These are phyloP conservation scores for Claviceps fusiformis DNA, from an alignment of 2,329 filamentous ascomycete species.

Conservation along the genomic window DNA sequence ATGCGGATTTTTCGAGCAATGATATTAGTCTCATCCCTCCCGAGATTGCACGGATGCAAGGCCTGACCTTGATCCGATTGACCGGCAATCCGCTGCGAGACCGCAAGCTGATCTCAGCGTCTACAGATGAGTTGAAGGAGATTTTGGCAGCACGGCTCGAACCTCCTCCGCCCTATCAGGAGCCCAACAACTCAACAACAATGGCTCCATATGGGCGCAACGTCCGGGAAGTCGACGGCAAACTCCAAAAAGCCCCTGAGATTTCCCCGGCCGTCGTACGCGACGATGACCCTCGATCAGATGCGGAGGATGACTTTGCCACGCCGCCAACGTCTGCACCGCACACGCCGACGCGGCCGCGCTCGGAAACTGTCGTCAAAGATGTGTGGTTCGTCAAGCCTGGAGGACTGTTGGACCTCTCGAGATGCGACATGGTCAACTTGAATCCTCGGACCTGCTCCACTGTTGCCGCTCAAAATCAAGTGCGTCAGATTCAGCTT, in stretches of 20 bases:
- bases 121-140: slow-evolving; percentile 68
- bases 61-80: slow-evolving; percentile 58
- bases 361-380: slow-evolving; percentile 32
- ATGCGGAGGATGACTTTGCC: slow-evolving; percentile 39
- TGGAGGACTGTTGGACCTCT: slow-evolving; percentile 56
- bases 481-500: slow-evolving; percentile 47
- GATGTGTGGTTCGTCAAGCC: slow-evolving; percentile 40
- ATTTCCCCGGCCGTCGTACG: slow-evolving; percentile 13
- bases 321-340: slow-evolving; percentile 43
- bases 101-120: slow-evolving; percentile 70
- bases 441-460: slow-evolving; percentile 45
- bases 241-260: neutral
- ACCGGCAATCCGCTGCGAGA: slow-evolving; percentile 85
- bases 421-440: slow-evolving; percentile 48
- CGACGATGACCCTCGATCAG: slow-evolving; percentile 33
- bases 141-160: slow-evolving; percentile 54
- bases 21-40: slow-evolving; percentile 64
- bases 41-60: slow-evolving; percentile 67
- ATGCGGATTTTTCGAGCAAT: slow-evolving; percentile 76
- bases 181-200: slow-evolving; percentile 13
- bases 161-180: slow-evolving; percentile 33
- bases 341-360: slow-evolving; percentile 33
- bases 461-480: slow-evolving; percentile 38
- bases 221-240: slow-evolving; percentile 20
- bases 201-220: slow-evolving; percentile 10